Evolutionary conservation across 805 yeast genomes (phyloP), one percentile per base, ranked within the genome.

Genomic region (Komagataella ulmi): DNA sequence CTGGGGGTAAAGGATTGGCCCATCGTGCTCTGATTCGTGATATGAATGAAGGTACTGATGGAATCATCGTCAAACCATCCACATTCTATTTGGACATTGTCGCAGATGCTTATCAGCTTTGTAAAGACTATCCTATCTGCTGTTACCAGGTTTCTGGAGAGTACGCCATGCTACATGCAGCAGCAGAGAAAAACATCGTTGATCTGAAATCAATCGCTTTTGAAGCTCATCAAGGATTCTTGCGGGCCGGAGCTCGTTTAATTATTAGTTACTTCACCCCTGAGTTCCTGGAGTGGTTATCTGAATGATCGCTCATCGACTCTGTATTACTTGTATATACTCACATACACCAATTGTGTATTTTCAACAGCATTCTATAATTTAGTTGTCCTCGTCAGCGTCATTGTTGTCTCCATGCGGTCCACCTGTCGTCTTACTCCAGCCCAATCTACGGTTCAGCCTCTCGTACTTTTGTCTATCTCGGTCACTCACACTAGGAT

Each of bases 101-200:
- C 68, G 75, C 83, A 52, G 97, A 93, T 62, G 97, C 99, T 0
- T 73, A 90, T 44, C 81, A 78, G 60, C 74, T 90, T 51, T 87
- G 96, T 62, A 67, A 71, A 50, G 93, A 93, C 64, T 79, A 85
- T 59, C 99, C 99, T 24, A 72, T 93, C 51, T 88, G 96, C 61
- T 90, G 95, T 24, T 93, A 93, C 68, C 99, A 93, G 67, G 99
- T 93, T 21, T 81, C 91, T 64, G 99, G 99, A 45, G 99, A 93
- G 69, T 93, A 79, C 63, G 97, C 98, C 36, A 93, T 93, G 99
- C 68, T 93, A 56, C 96, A 90, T 63, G 99, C 99, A 6, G 98
- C 97, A 51, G 97, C 97, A 30, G 97, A 89, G 61, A 89, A 89
- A 74, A 95, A 95, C 44, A 77, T 90, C 54, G 86, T 84, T 54